Percentiles rank a stretch among this genome's conserved stretches.
These are phyloP conservation scores for Stylonectria norvegica DNA, from an alignment of 2,329 filamentous ascomycete species.

Conservation along the genomic window DNA sequence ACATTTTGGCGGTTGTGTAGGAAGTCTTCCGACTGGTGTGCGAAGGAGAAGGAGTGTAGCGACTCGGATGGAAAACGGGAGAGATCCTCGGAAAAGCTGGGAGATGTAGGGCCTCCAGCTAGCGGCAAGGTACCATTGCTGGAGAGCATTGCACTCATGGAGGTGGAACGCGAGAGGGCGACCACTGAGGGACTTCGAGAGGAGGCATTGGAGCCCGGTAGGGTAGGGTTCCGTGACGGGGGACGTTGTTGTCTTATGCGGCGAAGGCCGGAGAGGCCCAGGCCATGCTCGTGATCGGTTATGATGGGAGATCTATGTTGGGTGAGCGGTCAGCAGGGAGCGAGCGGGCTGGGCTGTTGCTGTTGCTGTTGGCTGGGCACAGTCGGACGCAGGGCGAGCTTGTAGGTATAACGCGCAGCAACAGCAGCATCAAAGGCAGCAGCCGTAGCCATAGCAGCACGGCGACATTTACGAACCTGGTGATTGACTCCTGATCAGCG, in stretches of 20 bases:
- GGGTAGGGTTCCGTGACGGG: conserved; percentile 58
- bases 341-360: too few species aligned
- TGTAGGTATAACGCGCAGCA: too few species aligned
- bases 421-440: too few species aligned
- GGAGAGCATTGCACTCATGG: conserved; percentile 65
- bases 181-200: conserved; percentile 58
- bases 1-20: conserved; percentile 90
- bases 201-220: conserved; percentile 60
- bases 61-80: conserved; percentile 92
- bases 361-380: conserved; percentile 16
- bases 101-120: conserved; percentile 64
- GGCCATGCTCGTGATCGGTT: conserved; percentile 80
- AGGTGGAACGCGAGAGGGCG: conserved; percentile 63
- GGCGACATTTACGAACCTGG: conserved; percentile 55
- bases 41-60: conserved; percentile 96
- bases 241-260: conserved; percentile 85
- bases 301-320: conserved; percentile 71
- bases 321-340: conserved; percentile 26
- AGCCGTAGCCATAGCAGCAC: too few species aligned
- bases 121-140: conserved; percentile 52
- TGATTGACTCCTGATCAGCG: conserved; percentile 65
- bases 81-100: conserved; percentile 81
- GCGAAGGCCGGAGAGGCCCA: conserved; percentile 81
- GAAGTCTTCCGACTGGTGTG: conserved; percentile 89
- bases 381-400: conserved; percentile 6